Base-by-base conservation (phyloP, 140 eudicot genomes). In the Senecio squalidus region DNA sequence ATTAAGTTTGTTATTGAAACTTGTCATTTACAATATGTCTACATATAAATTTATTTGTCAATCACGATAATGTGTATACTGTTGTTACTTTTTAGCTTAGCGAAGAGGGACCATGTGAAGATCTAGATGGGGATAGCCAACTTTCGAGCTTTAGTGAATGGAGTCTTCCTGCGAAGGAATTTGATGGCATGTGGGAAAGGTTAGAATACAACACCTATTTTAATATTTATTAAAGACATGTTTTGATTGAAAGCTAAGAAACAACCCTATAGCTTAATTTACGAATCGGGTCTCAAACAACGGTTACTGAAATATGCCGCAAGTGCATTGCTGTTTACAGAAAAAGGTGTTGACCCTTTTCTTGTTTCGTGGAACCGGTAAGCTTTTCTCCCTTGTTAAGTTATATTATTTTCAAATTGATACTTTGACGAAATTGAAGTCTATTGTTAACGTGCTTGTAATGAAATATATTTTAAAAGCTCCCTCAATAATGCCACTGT, bases 121-220 rank as follows among this genome's bases (percentile, higher is more conserved):
- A 92, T 52, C 61, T 86, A 69, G 83, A 85, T 40, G 83, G 77
- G 33, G 98, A 92, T 77, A 88, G 82, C 57, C 88, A 92, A 68
- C 89, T 74, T 69, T 79, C 96, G 49, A 92, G 92, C 86, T 92
- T 92, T 40, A 84, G 88, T 73, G 98, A 91, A 72, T 91, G 98
- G 98, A 73, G 55, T 24, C 98, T 92, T 77, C 98, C 98, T 55
- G 98, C 96, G 10, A 92, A 92, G 75, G 98, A 92, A 67, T 92
- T 92, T 77, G 94, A 92, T 79, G 98, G 96, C 66, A 81, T 92
- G 95, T 92, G 98, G 98, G 98, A 87, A 68, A 92, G 98, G 98
- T 86, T 56, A 49, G 69, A 30, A 48, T 30, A 15, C 43, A 21
- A 39, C 17, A n/a, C 5, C 6, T 13, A 28, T 27, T 44, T n/a